Percentiles rank a stretch among this genome's conserved stretches.
phyloP scores from a whole-genome alignment of 1,284 basidiomycete species.

The Retiboletus fuscus region DNA sequence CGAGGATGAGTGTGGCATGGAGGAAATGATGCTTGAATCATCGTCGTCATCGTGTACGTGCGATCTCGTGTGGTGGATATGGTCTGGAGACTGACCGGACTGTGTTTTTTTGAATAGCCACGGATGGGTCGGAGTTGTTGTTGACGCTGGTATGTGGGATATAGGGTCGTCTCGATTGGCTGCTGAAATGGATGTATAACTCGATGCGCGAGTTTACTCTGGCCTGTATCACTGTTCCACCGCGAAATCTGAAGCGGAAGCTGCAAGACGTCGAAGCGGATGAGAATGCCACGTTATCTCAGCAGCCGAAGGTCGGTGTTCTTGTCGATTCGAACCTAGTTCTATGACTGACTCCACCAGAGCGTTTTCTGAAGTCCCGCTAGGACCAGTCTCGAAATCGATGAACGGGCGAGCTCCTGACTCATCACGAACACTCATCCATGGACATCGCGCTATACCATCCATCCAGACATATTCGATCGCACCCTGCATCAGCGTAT shows the following conservation, averaged over 20 bases:
- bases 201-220: constrained; percentile 25
- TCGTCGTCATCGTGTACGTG: constrained; percentile 33
- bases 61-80: too few species aligned
- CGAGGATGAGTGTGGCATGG: constrained; percentile 36
- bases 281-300: not conserved
- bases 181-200: constrained; percentile 23
- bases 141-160: constrained; percentile 36
- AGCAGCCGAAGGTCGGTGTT: constrained; percentile 34
- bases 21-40: constrained; percentile 23
- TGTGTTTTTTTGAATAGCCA: constrained; percentile 7
- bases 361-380: constrained; percentile 17
- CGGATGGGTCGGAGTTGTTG: constrained; percentile 11
- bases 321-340: not conserved
- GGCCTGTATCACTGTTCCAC: constrained; percentile 43
- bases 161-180: not conserved
- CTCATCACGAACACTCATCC: too few species aligned
- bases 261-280: constrained; percentile 38
- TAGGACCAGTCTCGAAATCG: constrained; percentile 23
- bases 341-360: constrained; percentile 6
- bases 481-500: not conserved
- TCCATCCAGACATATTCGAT: constrained; percentile 4
- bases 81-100: not conserved
- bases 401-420: constrained; percentile 18
- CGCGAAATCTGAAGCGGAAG: constrained; percentile 41
- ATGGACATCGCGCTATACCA: constrained; percentile 25